Base-by-base conservation (phyloP, 2,329 filamentous ascomycete genomes). In the Colletotrichum chlorophyti region DNA sequence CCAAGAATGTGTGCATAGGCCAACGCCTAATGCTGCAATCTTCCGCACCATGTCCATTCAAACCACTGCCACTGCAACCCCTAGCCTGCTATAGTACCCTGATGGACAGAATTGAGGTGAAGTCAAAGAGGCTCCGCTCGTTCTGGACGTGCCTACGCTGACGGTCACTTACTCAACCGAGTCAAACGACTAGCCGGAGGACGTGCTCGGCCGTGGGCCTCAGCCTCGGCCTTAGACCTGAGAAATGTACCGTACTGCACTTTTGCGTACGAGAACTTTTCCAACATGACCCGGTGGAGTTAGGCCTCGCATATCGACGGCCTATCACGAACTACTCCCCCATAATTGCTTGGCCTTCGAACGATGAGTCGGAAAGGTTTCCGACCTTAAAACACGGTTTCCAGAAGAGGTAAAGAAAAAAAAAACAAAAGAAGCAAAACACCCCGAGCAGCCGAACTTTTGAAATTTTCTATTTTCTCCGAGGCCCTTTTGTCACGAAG, bases 401-500 rank as follows among this genome's bases (percentile, higher is more conserved):
- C 27, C 21, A 15, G 43, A 21, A 32, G 17, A n/a, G 17, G 15
- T 34, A 24, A 6, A 24, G 34, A 15, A n/a, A n/a, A n/a, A n/a
- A n/a, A n/a, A n/a, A n/a, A n/a, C n/a, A n/a, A n/a, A n/a, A n/a
- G n/a, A n/a, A n/a, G n/a, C n/a, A n/a, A n/a, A n/a, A n/a, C n/a
- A n/a, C n/a, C n/a, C n/a, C n/a, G 34, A 14, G 4, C n/a, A 43
- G 50, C 37, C 50, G 55, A 55, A 55, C 51, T 55, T 59, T 59
- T 49, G 55, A 42, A 49, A 40, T 12, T 49, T 45, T 40, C 43
- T n/a, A 14, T 23, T 32, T 34, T 32, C 4, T 5, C 32, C 7
- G n/a, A 31, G 46, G 53, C 42, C 14, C 46, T 37, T 55, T 51
- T 51, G 29, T 29, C 5, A 29, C n/a, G n/a, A n/a, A n/a, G n/a